Conservation (phyloP, 2,329 filamentous ascomycete genomes). For the Fusarium sp. region DNA sequence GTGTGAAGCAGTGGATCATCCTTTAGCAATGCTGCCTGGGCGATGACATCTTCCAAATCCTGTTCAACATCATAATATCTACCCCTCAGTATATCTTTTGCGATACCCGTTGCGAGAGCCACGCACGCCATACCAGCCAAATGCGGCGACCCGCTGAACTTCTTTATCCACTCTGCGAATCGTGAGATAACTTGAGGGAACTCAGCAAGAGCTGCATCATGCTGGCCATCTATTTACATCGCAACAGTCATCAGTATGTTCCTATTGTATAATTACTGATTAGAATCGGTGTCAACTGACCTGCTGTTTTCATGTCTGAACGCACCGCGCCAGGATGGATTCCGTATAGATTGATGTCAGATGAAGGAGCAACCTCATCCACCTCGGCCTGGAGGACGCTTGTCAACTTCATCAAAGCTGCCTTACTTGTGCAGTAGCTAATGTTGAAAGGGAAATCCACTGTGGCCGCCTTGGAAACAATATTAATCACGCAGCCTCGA, state of each 20-base stretch:
- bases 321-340: background rate
- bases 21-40: accelerated
- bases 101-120: background rate
- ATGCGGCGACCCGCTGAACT: background rate
- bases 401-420: background rate
- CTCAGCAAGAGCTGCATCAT: background rate
- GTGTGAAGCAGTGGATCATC: background rate
- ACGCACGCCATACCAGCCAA: background rate
- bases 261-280: too few relatives aligned
- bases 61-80: background rate
- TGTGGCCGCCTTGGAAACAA: background rate
- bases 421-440: background rate
- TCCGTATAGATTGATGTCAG: background rate
- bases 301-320: background rate
- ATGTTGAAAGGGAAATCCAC: background rate
- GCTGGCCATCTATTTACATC: background rate
- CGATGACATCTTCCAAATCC: background rate
- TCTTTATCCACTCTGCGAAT: background rate
- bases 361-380: background rate
- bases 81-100: background rate
- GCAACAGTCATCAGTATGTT: too few relatives aligned
- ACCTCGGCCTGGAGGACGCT: background rate
- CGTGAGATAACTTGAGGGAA: background rate
- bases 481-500: background rate
- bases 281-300: too few relatives aligned